Base-by-base conservation (phyloP, 2,329 filamentous ascomycete genomes). In the Trichoderma sp. region DNA sequence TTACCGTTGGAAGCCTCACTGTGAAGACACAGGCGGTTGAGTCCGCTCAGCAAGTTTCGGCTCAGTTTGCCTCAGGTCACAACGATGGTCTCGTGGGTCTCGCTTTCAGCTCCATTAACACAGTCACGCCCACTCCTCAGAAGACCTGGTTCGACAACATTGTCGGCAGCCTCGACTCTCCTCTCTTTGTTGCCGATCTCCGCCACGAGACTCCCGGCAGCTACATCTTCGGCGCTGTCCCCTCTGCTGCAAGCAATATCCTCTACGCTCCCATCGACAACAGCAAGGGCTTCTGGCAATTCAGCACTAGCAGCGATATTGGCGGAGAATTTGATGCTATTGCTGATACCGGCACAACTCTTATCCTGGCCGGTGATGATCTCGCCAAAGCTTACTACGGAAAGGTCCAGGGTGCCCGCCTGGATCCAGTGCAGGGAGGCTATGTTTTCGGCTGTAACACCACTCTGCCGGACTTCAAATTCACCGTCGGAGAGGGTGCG, bases 201-300 rank as follows among this genome's bases (percentile, higher is more conserved):
- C 89, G 90, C 80, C 87, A 89, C 77, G 31, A 71, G 12, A 50
- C 59, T 18, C 74, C 74, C 14, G 93, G 93, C 63, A 88, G 89
- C 33, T 95, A 94, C 84, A 91, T 94, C 80, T 95, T 95, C 79
- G 94, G 94, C 76, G 87, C 83, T 78, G 91, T 95, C 79, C 92
- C 95, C 81, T 81, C 80, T 1, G 85, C 84, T 73, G 91, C 82
- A 85, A 83, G 93, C 41, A 80, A 87, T 3, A 88, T 95, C 79
- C 83, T 87, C 24, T 94, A 91, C 81, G 86, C 91, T 18, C 85
- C 88, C 12, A 87, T 94, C 77, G 89, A 94, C 81, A 87, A 86
- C 31, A 87, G 86, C 16, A 84, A 86, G 29, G 93, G 93, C 9
- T 94, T 91, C 85, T 95, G 93, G 93, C 65, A 75, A 8, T 81